Base-by-base conservation (phyloP, 140 eudicot genomes). In the Senecio squalidus region DNA sequence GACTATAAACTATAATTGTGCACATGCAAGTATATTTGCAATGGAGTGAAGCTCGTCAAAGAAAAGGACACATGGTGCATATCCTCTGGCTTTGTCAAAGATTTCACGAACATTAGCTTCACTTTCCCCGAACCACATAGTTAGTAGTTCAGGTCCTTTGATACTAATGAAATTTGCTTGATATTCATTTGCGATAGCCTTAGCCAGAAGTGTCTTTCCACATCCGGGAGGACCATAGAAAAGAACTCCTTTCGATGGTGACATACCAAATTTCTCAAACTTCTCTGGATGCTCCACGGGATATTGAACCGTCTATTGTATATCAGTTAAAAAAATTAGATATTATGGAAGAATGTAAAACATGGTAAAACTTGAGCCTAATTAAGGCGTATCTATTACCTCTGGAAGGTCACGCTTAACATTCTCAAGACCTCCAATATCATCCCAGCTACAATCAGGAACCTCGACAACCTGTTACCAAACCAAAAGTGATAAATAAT, bases 101-200 rank as follows among this genome's bases (percentile, higher is more conserved):
- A 73, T 78, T n/a, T 68, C 84, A 2, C 84, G 71, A 60, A 79
- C 81, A 41, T 79, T 79, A 22, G 85, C 85, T 76, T 79, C 85
- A 60, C 81, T 74, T 43, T 70, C 85, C 6, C 85, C 81, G n/a
- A 79, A 79, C 81, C 81, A 79, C 81, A 66, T 79, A 2, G 81
- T 79, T 17, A 79, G 73, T n/a, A 79, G 14, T 59, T 76, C 74
- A 4, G 82, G 82, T 51, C 82, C 82, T 54, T 76, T 76, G 36
- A 70, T 51, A 17, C 76, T 63, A 5, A 76, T 76, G 60, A 76
- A 76, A 51, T 69, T 76, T 36, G 81, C 81, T 45, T 70, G 77
- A 31, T 77, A 76, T 53, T 76, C 77, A 28, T 70, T 76, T 40
- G 82, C 82, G 43, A 76, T 76, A 24, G 77, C 82, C 31, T 76